phyloP scores from a whole-genome alignment of 345 rosid species.

The Angophora floribunda region DNA sequence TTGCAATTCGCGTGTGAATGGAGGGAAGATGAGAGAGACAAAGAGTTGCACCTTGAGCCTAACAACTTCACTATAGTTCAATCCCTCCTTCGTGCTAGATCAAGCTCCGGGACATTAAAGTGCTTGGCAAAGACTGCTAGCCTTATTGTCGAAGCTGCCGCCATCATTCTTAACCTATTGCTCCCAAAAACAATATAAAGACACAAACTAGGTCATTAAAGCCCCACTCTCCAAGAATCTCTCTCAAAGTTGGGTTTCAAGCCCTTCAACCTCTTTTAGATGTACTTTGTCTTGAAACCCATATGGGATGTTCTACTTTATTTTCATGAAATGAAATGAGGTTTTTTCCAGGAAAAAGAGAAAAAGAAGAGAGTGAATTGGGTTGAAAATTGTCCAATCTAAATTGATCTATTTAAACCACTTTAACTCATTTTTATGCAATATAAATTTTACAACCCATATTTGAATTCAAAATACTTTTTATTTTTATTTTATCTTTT shows the following conservation, averaged over 20 bases:
- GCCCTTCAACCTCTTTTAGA: no score
- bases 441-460: not conserved
- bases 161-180: not conserved
- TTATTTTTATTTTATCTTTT: not conserved
- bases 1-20: not conserved
- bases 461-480: not conserved
- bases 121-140: not conserved
- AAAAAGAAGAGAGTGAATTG: not conserved
- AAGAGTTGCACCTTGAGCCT: not conserved
- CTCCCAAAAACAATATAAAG: not conserved
- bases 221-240: not conserved
- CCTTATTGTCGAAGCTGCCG: not conserved
- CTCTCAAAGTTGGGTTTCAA: not conserved
- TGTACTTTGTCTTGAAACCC: not conserved
- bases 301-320: not conserved
- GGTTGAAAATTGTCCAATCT: not conserved
- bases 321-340: not conserved
- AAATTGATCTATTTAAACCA: not conserved
- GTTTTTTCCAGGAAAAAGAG: no score
- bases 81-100: not conserved
- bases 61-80: not conserved
- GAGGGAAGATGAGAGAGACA: not conserved
- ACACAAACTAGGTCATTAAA: not conserved
- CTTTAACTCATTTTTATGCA: not conserved
- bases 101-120: not conserved